phyloP scores from a whole-genome alignment of 2,329 filamentous ascomycete species.

The Fusarium ambrosium region DNA sequence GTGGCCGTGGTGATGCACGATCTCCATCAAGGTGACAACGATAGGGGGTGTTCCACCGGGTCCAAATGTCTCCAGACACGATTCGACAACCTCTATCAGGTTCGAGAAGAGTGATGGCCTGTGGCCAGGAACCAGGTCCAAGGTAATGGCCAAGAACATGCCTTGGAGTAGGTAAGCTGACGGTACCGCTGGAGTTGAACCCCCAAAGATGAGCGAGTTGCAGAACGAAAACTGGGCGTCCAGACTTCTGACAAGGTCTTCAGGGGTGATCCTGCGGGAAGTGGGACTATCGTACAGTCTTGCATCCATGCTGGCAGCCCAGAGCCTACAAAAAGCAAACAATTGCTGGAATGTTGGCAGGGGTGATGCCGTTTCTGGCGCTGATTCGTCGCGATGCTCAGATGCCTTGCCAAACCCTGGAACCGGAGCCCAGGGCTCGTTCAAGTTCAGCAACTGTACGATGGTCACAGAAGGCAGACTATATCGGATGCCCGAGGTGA shows the following conservation, averaged over 20 bases:
- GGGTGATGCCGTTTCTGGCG: constrained; percentile 47
- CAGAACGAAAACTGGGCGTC: constrained; percentile 55
- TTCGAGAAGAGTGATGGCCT: constrained; percentile 54
- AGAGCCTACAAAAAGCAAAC: constrained; percentile 54
- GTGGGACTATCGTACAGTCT: constrained; percentile 28
- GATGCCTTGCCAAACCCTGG: constrained; percentile 32
- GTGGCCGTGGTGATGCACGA: constrained; percentile 51
- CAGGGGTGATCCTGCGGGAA: constrained; percentile 35
- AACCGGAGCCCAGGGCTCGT: constrained; percentile 41
- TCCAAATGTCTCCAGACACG: constrained; percentile 51
- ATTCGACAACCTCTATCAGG: constrained; percentile 54
- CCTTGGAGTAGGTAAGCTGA: constrained; percentile 55
- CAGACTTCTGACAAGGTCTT: constrained; percentile 51
- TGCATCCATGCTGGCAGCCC: constrained; percentile 46
- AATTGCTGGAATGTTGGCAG: constrained; percentile 60
- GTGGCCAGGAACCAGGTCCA: constrained; percentile 50
- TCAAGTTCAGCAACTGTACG: constrained; percentile 23
- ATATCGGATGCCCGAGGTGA: constrained; percentile 37
- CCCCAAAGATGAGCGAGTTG: constrained; percentile 54
- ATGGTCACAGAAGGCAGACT: constrained; percentile 31
- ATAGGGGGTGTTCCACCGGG: constrained; percentile 52
- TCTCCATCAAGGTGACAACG: constrained; percentile 52
- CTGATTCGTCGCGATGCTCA: constrained; percentile 12
- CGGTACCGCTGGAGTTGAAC: constrained; percentile 51
- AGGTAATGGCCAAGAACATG: constrained; percentile 55